phyloP scores from a whole-genome alignment of 129 eudicot species.

The Artemisia argyi region DNA sequence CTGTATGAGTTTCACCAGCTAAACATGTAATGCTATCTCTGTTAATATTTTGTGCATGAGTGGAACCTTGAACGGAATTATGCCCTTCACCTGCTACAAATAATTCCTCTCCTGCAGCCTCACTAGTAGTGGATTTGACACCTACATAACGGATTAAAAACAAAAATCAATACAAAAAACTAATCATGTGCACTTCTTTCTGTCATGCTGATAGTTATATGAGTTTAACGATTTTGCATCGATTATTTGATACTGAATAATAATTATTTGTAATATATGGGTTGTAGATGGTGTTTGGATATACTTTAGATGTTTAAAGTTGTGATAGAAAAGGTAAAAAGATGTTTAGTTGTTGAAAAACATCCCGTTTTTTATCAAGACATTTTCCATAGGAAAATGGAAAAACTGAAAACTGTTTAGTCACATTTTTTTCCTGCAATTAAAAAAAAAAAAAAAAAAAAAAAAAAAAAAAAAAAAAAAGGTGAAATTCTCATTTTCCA shows the following conservation, averaged over 20 bases:
- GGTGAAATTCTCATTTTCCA: too few relatives aligned
- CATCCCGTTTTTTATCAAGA: too few relatives aligned
- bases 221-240: background rate
- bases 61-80: slow-evolving; percentile 35
- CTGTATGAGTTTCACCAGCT: slow-evolving; percentile 57
- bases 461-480: too few relatives aligned
- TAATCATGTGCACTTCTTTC: background rate
- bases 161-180: background rate
- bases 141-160: slow-evolving; percentile 31
- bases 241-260: slow-evolving; percentile 2
- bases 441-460: too few relatives aligned
- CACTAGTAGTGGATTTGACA: slow-evolving; percentile 39
- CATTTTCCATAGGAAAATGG: too few relatives aligned
- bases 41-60: slow-evolving; percentile 46
- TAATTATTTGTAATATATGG: background rate
- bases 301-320: background rate
- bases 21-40: slow-evolving; percentile 48
- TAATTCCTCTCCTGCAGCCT: slow-evolving; percentile 50
- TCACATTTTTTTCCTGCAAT: too few relatives aligned
- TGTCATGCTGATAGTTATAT: background rate
- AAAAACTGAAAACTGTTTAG: too few relatives aligned
- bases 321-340: background rate
- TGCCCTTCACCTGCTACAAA: slow-evolving; percentile 49
- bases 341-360: background rate
- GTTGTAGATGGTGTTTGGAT: background rate